phyloP scores from a whole-genome alignment of 2,329 filamentous ascomycete species.

The Colletotrichum falcatum region DNA sequence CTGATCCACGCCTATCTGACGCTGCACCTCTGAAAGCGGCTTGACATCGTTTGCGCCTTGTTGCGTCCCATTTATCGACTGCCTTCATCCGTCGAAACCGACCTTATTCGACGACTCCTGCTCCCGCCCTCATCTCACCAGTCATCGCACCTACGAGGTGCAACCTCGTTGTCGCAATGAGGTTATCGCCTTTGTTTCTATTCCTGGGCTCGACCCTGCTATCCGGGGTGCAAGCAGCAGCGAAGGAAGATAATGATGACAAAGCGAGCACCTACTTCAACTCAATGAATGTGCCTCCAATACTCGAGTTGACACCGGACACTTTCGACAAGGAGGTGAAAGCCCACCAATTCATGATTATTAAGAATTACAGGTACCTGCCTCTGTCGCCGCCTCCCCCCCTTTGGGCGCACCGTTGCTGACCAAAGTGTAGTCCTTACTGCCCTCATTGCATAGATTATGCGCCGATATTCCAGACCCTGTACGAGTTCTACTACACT shows the following conservation, averaged over 20 bases:
- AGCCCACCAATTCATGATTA: slow-evolving; percentile 63
- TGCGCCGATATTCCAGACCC: slow-evolving; percentile 88
- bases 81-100: background rate
- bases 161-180: slow-evolving; percentile 52
- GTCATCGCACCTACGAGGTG: slow-evolving; percentile 31
- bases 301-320: slow-evolving; percentile 69
- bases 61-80: slow-evolving; percentile 15
- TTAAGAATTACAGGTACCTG: slow-evolving; percentile 76
- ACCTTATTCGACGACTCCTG: background rate
- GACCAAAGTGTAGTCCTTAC: slow-evolving; percentile 59
- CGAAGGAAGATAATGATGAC: slow-evolving; percentile 49
- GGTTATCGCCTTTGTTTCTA: slow-evolving; percentile 58
- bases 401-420: slow-evolving; percentile 17
- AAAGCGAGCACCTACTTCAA: slow-evolving; percentile 70
- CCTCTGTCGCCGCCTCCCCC: slow-evolving; percentile 14
- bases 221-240: slow-evolving; percentile 54
- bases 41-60: slow-evolving; percentile 30
- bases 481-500: slow-evolving; percentile 96
- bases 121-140: background rate
- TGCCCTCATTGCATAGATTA: slow-evolving; percentile 82
- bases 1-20: slow-evolving; percentile 29
- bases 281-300: slow-evolving; percentile 72
- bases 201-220: slow-evolving; percentile 60
- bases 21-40: slow-evolving; percentile 13
- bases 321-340: slow-evolving; percentile 69